These are phyloP conservation scores for Alternaria conjuncta DNA, from an alignment of 2,329 filamentous ascomycete species.

Conservation along the genomic window DNA sequence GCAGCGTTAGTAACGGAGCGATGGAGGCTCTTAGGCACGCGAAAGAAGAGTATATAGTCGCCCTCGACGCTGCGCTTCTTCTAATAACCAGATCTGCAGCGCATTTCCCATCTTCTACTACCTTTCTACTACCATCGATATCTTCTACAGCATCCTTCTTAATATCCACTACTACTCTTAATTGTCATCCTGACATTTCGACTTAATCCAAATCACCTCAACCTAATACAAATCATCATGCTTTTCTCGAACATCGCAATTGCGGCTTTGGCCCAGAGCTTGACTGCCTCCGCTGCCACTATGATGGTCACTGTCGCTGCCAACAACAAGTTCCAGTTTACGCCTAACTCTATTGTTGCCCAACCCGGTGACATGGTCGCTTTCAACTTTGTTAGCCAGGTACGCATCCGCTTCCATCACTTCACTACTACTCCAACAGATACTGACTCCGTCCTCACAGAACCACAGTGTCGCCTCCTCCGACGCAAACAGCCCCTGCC, in stretches of 20 bases:
- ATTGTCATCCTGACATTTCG: background rate
- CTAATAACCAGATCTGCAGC: constrained; percentile 7
- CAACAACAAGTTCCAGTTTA: constrained; percentile 41
- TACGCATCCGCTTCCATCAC: background rate
- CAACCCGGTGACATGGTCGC: constrained; percentile 38
- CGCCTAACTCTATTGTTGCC: constrained; percentile 33
- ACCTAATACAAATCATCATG: constrained; percentile 20
- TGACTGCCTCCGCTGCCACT: constrained; percentile 33
- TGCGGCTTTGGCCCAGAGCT: constrained; percentile 32
- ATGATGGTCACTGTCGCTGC: constrained; percentile 41
- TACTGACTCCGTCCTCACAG: constrained; percentile 10
- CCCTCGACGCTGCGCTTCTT: background rate
- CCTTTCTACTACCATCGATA: background rate
- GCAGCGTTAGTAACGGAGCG: background rate
- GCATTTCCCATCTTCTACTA: constrained; percentile 2
- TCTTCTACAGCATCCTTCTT: background rate
- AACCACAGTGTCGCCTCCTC: constrained; percentile 39
- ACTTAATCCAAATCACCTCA: background rate
- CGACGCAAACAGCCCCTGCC: constrained; percentile 32
- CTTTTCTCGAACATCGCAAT: constrained; percentile 28
- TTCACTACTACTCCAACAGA: background rate
- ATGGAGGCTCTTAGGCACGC: constrained; percentile 6
- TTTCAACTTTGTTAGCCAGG: constrained; percentile 34
- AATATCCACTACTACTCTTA: background rate
- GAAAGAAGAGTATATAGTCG: background rate